Percentiles rank a stretch among this genome's conserved stretches.
Conservation (phyloP, 1,284 basidiomycete species). For the Melanopsichium pennsylvanicum region DNA sequence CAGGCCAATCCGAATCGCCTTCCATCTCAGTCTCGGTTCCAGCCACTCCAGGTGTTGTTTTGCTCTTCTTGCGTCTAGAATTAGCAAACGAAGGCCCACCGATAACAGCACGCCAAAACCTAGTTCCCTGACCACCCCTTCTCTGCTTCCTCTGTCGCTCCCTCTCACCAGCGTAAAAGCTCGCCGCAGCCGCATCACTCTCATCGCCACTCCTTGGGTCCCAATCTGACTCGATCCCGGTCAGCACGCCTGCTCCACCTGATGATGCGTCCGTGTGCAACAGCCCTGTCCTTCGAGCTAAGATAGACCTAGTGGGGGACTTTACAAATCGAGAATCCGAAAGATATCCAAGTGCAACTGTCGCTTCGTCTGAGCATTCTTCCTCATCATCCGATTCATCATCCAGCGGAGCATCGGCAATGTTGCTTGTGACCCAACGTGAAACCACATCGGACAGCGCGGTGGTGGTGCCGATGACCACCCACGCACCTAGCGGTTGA, state of each 20-base stretch:
- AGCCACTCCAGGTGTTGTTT: conserved; percentile 1
- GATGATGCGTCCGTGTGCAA: conserved; percentile 5
- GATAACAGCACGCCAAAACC: conserved; percentile 56
- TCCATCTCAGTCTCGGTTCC: conserved; percentile 39
- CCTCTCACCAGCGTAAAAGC: conserved; percentile 23
- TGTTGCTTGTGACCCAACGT: conserved; percentile 64
- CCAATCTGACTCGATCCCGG: conserved; percentile 45
- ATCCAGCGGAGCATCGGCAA: conserved; percentile 54
- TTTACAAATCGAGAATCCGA: conserved; percentile 27
- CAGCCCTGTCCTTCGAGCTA: conserved; percentile 14
- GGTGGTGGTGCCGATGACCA: conserved; percentile 81
- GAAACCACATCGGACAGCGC: conserved; percentile 58
- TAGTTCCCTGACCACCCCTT: conserved; percentile 42
- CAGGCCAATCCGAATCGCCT: conserved; percentile 33
- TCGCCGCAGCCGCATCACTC: conserved; percentile 32
- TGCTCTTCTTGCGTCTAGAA: conserved; percentile 7
- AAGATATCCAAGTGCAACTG: conserved; percentile 22
- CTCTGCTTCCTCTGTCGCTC: conserved; percentile 25
- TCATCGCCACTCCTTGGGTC: conserved; percentile 38
- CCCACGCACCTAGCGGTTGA: conserved; percentile 79
- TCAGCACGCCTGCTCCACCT: no score
- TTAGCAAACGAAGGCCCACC: conserved; percentile 44
- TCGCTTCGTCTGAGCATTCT: conserved; percentile 16
- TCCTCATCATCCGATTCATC: conserved; percentile 37
- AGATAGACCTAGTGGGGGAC: conserved; percentile 10